Evolutionary conservation across 1,139 yeast genomes (phyloP).

Genomic region (Scheffersomyces segobiensis): DNA sequence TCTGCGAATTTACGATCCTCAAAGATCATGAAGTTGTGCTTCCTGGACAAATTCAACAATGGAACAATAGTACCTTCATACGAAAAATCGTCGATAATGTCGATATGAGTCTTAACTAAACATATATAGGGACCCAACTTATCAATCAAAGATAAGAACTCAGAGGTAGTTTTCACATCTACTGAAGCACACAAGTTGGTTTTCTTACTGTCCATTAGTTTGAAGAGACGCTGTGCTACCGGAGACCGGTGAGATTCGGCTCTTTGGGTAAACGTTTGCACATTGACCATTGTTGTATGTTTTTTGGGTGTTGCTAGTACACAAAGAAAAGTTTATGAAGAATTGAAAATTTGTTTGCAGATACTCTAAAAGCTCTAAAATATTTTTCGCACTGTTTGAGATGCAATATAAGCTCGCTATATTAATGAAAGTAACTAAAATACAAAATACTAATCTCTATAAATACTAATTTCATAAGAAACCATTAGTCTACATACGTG

Average conservation of each 20-base stretch:
- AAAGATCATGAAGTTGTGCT: conserved; percentile 83
- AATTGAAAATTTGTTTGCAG: neutral
- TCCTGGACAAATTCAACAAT: conserved; percentile 63
- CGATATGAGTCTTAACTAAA: conserved; percentile 91
- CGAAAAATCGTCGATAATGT: conserved; percentile 84
- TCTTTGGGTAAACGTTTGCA: conserved; percentile 60
- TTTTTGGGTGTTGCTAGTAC: neutral
- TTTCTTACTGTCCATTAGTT: conserved; percentile 74
- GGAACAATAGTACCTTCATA: conserved; percentile 80
- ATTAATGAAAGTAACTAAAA: neutral
- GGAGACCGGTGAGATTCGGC: conserved; percentile 73
- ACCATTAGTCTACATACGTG: neutral
- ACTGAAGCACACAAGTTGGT: conserved; percentile 96
- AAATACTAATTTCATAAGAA: neutral
- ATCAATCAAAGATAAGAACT: conserved; percentile 71
- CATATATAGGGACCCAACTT: conserved; percentile 89
- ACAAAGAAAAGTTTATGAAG: neutral
- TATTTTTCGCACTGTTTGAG: neutral
- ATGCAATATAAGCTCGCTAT: neutral
- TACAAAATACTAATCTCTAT: neutral
- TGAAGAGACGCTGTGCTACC: conserved; percentile 73
- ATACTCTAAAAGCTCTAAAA: neutral
- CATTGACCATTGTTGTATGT: conserved; percentile 17
- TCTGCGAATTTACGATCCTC: conserved; percentile 99
- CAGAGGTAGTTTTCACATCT: conserved; percentile 79